Conservation (phyloP, 208 protist species). For the Willaertia magna region DNA sequence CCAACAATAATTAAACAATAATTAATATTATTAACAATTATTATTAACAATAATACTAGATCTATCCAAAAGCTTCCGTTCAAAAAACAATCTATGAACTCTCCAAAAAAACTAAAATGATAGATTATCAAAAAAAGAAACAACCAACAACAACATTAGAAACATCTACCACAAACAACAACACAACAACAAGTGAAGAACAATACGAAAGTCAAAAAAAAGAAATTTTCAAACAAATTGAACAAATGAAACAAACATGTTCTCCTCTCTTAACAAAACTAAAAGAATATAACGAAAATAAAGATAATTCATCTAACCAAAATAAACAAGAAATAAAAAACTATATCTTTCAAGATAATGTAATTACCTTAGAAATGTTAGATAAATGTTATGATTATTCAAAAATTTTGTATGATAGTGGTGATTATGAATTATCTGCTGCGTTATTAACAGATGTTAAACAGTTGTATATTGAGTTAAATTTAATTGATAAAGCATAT, state of each 20-base stretch:
- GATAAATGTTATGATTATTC: not conserved
- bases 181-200: not conserved
- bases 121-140: not conserved
- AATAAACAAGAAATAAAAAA: not conserved
- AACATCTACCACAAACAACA: not conserved
- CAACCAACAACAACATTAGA: not conserved
- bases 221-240: not conserved
- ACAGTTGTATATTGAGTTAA: not conserved
- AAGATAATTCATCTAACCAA: not conserved
- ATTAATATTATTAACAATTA: too few species aligned
- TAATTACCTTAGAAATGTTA: not conserved
- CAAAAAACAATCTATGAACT: not conserved
- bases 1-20: too few species aligned
- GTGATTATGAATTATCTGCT: not conserved
- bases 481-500: not conserved
- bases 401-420: not conserved
- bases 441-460: not conserved
- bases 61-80: not conserved
- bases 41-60: too few species aligned
- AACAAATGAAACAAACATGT: not conserved
- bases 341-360: not conserved
- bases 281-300: not conserved
- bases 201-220: not conserved
- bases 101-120: not conserved
- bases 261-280: not conserved